Percentiles rank a stretch among this genome's conserved stretches.
These are phyloP conservation scores for Breynia disticha DNA, from an alignment of 441 rosid species.

Conservation along the genomic window DNA sequence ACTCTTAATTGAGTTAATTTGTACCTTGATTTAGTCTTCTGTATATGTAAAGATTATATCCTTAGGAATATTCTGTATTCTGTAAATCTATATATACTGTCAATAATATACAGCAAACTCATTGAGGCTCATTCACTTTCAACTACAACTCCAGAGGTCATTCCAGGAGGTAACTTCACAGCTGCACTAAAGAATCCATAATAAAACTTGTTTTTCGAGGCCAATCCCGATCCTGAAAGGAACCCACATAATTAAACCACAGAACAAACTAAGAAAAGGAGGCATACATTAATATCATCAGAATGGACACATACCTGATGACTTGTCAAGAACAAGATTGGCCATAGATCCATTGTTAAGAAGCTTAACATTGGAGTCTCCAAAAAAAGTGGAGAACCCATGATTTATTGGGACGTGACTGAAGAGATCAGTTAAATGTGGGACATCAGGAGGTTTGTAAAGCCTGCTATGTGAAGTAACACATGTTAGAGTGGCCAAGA, in stretches of 20 bases:
- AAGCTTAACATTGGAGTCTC: conserved; percentile 41
- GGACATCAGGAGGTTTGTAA: conserved; percentile 48
- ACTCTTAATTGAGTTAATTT: too few species aligned
- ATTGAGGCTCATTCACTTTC: too few species aligned
- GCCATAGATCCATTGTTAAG: conserved; percentile 51
- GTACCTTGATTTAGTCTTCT: too few species aligned
- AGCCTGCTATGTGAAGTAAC: conserved; percentile 54
- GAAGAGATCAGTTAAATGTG: conserved; percentile 59
- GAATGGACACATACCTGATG: conserved; percentile 37
- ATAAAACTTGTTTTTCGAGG: conserved; percentile 38
- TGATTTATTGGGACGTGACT: conserved; percentile 35
- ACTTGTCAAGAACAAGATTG: conserved; percentile 56
- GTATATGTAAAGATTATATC: too few species aligned
- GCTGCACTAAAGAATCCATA: conserved; percentile 89
- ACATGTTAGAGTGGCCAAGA: conserved; percentile 18
- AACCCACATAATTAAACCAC: not conserved
- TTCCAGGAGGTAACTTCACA: conserved; percentile 73
- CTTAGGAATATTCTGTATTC: too few species aligned
- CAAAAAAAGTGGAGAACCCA: conserved; percentile 40
- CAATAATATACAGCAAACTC: too few species aligned
- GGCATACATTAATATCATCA: not conserved
- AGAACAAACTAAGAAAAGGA: not conserved
- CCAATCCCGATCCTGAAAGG: conserved; percentile 70
- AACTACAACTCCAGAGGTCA: conserved; percentile 83
- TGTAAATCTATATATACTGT: too few species aligned